Base-by-base conservation (phyloP, 2,329 filamentous ascomycete species). In the Talaromyces sp. region DNA sequence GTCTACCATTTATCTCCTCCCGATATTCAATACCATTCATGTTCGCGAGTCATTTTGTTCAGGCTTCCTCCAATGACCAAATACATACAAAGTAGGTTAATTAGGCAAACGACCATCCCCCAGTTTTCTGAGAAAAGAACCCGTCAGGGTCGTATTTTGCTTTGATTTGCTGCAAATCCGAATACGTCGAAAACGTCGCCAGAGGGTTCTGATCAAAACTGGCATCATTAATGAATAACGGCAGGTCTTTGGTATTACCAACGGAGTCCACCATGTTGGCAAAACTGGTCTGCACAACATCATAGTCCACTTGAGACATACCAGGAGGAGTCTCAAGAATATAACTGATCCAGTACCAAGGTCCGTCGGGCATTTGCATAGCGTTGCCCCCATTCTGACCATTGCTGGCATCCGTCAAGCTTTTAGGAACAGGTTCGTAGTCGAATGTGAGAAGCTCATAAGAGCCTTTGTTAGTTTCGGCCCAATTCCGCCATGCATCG, bases 131-230 rank as follows among this genome's bases (percentile, higher is more conserved):
- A 22, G 31, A 10, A 37, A 54, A 54, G 50, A 54, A 54, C 9
- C 9, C 50, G 31, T 54, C 70, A 0, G 79, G 78, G 63, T 82
- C 79, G 47, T 79, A 74, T 67, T 73, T 72, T 66, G 72, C 72
- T 74, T 82, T 81, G 35, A 81, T 71, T 61, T 69, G 67, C 57
- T 73, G 70, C 61, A 82, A 66, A 65, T 70, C 72, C 8, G 66
- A 43, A 54, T 76, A 79, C 22, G 70, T 74, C 13, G 75, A 69
- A 61, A 74, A 74, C 19, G 72, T 70, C 19, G 70, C 64, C 56
- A 73, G 49, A 3, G 72, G 71, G 17, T 72, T 65, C 62, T 74
- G 72, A 56, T 74, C 72, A 27, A 61, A 25, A 41, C 22, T 83
- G 76, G 73, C 73, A 69, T 74, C 73, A 61, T 74, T 74, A 11